Evolutionary conservation across 2,329 filamentous ascomycete genomes (phyloP), one percentile per base, ranked within the genome.

Genomic region (Zarea fungicola): DNA sequence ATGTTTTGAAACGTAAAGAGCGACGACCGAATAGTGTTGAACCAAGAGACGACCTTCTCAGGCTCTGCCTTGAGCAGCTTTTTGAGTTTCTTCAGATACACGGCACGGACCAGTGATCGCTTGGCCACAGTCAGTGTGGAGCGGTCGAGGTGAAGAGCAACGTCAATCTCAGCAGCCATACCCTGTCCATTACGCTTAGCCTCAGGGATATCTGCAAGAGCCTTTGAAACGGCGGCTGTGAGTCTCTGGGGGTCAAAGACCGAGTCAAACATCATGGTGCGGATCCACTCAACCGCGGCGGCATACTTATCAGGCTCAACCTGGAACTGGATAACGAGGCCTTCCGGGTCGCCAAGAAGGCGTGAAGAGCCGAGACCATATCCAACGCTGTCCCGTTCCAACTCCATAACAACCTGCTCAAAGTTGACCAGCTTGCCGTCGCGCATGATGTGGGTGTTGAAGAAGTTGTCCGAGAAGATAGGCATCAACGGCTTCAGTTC

Each of bases 381-480:
- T 56, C 83, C 84, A 50, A 97, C 84, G 0, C 93, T 97, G 58
- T 97, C 91, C 60, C 85, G 82, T 66, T 99, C 93, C 4, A 99
- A 77, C 62, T 91, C 84, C 62, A 89, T 88, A 37, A 97, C 90
- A 3, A 97, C 88, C 54, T 96, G 81, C 64, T 97, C 93, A 59
- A 97, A 99, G 41, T 86, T 83, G 25, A 99, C 72, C 21, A 78
- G 80, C 62, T 89, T 76, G 36, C 88, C 90, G 58, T 90, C 77
- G 25, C 84, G 83, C 59, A 78, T 76, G 52, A 99, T 84, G 3
- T 92, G 93, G 0, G 90, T 89, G 62, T 89, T 92, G 75, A 97
- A 99, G 72, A 97, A 96, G 61, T 92, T 93, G 62, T 91, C 88
- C 25, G 83, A 84, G 61, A 95, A 97, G 34, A 97, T 77, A 3